Evolutionary conservation across 768 basidiomycete genomes (phyloP), one percentile per base, ranked within the genome.

Genomic region (Boletus sp.): DNA sequence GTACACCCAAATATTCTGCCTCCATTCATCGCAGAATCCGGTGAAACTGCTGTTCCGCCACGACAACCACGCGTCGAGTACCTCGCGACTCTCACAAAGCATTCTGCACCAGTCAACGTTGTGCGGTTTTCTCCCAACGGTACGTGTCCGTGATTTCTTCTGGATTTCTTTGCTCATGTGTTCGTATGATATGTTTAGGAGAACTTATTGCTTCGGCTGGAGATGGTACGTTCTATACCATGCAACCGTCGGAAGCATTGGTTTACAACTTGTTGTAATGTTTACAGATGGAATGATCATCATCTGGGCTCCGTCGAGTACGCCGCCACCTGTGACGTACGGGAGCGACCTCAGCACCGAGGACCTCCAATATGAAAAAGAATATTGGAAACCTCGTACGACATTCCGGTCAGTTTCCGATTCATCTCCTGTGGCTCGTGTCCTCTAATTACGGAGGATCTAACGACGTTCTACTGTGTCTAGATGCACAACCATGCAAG

Each of bases 41-140:
- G 64, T 5, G 72, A 73, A 44, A 57, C 64, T 15, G 60, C 66
- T 30, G 69, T 77, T 15, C 74, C 77, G 15, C 61, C 66, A 42
- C 83, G 85, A 55, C 83, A 83, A 1, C 91, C 97, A n/a, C 85
- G 93, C 58, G 91, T 96, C 44, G 97, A 98, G 69, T 99, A 98
- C 69, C 86, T 98, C 30, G 89, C 97, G 5, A 98, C 97, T 0
- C 82, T 99, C 52, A 88, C 82, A 66, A 84, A 93, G 67, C 97
- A 99, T 73, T 92, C 92, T 14, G 93, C 92, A 17, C 85, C 94
- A 4, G 96, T 99, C 51, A 99, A 99, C 62, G 96, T 97, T 7
- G 96, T 96, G 29, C 79, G 97, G 46, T 99, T 90, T 75, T 95
- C 92, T 65, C 97, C 97, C 10, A 94, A 90, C 64, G 97, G 96